phyloP scores from a whole-genome alignment of 345 rosid species.

The Cardamine occulta region DNA sequence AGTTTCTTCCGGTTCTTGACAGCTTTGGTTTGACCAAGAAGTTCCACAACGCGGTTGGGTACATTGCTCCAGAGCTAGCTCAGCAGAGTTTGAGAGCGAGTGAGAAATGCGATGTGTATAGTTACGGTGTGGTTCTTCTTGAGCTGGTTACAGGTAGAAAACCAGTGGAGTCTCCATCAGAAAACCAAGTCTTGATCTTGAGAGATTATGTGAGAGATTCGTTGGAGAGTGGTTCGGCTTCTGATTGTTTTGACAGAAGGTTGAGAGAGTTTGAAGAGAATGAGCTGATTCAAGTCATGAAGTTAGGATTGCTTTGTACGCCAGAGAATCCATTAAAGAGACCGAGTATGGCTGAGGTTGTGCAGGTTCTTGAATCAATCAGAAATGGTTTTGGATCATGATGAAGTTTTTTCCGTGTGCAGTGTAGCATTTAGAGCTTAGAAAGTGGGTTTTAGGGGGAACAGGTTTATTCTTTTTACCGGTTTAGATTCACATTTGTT shows the following conservation, averaged over 20 bases:
- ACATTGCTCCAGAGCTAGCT: constrained; percentile 96
- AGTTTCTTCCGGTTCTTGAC: constrained; percentile 82
- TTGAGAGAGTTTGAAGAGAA: constrained; percentile 81
- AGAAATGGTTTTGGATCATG: constrained; percentile 63
- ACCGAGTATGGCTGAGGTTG: constrained; percentile 97
- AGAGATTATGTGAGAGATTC: constrained; percentile 78
- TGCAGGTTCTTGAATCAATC: constrained; percentile 95
- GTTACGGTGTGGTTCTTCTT: constrained; percentile 88
- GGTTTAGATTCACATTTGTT: constrained; percentile 1
- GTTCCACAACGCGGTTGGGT: constrained; percentile 90
- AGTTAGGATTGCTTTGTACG: constrained; percentile 84
- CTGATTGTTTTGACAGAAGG: constrained; percentile 79
- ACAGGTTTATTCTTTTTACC: constrained; percentile 25
- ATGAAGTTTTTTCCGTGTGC: constrained; percentile 33
- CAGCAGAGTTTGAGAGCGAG: constrained; percentile 63
- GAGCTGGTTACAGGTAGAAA: constrained; percentile 92
- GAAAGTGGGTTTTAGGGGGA: neutral
- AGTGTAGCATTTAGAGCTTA: constrained; percentile 28
- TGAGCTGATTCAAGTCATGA: constrained; percentile 92
- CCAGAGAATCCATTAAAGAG: constrained; percentile 75
- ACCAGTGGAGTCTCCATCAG: constrained; percentile 79
- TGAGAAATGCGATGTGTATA: constrained; percentile 91
- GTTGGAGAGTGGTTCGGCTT: constrained; percentile 78
- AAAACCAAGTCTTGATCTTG: constrained; percentile 71
- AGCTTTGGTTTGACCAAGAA: constrained; percentile 65